Percentiles rank a stretch among this genome's conserved stretches.
Conservation (phyloP, 495 filamentous ascomycete species). For the Tuber borchii region DNA sequence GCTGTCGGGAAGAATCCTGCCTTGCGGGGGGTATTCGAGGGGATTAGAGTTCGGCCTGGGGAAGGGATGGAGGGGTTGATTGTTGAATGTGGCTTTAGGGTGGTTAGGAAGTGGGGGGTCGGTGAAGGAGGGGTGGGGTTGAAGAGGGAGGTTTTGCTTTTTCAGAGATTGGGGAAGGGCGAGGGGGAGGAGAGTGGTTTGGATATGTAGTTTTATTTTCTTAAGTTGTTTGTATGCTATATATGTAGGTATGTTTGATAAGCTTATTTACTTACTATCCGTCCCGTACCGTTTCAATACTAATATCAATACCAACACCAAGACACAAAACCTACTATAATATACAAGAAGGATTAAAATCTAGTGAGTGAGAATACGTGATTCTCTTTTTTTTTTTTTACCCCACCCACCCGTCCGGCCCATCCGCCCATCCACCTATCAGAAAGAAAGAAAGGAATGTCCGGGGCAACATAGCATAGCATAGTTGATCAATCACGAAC, state of each 20-base stretch:
- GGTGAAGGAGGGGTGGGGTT: not conserved
- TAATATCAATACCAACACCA: not conserved
- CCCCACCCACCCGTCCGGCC: not conserved
- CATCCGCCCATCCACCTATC: not conserved
- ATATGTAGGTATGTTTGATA: not conserved
- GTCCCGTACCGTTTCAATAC: not conserved
- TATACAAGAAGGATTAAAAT: not conserved
- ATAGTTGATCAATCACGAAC: not conserved
- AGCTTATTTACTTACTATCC: not conserved
- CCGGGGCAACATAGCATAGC: not conserved
- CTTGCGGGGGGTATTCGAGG: constrained; percentile 18
- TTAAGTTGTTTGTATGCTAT: not conserved
- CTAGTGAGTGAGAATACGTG: constrained; percentile 1
- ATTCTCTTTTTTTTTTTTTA: not conserved
- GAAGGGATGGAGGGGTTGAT: constrained; percentile 20
- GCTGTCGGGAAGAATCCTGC: constrained; percentile 42
- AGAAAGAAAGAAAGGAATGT: not conserved
- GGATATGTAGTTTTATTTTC: not conserved
- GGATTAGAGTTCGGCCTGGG: constrained; percentile 30
- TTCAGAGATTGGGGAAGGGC: constrained; percentile 2
- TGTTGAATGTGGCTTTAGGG: not conserved
- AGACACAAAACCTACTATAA: not conserved
- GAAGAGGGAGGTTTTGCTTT: constrained; percentile 12
- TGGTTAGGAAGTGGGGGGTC: constrained; percentile 13
- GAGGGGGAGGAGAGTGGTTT: not conserved